Evolutionary conservation across 2,329 filamentous ascomycete genomes (phyloP), one percentile per base, ranked within the genome.

Genomic region (Colletotrichum limetticola): DNA sequence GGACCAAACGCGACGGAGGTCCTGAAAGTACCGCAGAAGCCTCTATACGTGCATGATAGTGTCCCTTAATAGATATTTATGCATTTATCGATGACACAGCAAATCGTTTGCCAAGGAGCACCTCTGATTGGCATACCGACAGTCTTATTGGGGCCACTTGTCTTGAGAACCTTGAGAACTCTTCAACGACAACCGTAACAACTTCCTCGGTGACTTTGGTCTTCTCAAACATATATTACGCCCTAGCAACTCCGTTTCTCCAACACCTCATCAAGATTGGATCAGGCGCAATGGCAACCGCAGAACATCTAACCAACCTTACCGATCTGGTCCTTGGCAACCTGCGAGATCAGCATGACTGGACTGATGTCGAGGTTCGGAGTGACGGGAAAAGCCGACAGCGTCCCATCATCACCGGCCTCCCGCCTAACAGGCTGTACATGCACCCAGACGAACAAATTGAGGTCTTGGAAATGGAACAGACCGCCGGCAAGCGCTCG

Each of bases 381-480:
- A 62, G 76, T n/a, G 79, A 78, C 58, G 78, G 79, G 24, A 75
- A 75, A 3, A 78, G 81, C 53, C 85, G 91, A 11, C 84, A 88
- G 1, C 88, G 93, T 24, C 90, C 91, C 6, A 81, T 96, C 65
- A 86, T 97, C 69, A 92, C 90, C 26, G 94, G 94, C 30, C 83
- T 95, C 4, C 93, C 94, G 1, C 93, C 94, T 0, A 88, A 89
- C 57, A 89, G 92, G 58, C 86, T 95, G 55, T 96, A 97, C 81
- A 86, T 94, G 64, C 93, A 97, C 78, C 94, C 94, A 1, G 94
- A 97, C 80, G 94, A 95, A 83, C 94, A 96, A 83, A 91, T 94
- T 75, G 91, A 90, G 75, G 88, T 93, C 68, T 86, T 95, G 68
- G 91, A 92, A 76, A 86, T 87, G 35, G 90, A 91, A 75, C 85